phyloP scores from a whole-genome alignment of 768 basidiomycete genomes.

The Hericium alpestre region DNA sequence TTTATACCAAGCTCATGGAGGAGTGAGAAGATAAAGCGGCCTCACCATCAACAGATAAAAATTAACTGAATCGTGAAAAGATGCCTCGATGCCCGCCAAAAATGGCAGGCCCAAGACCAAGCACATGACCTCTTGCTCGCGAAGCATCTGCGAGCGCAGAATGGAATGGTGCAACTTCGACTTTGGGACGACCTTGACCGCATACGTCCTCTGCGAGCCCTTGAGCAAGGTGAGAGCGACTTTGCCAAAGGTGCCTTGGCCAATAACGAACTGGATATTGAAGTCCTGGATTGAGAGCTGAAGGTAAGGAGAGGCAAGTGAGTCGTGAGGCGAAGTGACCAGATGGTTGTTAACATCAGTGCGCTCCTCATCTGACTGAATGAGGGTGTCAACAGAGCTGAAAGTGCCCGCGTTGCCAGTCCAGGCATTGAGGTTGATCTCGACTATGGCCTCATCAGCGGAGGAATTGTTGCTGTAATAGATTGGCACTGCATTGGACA shows the following conservation, averaged over 20 bases:
- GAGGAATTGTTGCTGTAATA: no score
- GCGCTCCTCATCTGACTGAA: no score
- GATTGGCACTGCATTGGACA: no score
- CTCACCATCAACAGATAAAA: conserved; percentile 18
- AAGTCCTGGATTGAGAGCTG: background rate
- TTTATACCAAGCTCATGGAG: background rate
- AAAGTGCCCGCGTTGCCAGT: no score
- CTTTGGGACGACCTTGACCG: conserved; percentile 16
- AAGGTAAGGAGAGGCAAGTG: no score
- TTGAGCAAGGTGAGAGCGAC: conserved; percentile 15
- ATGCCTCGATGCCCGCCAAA: conserved; percentile 15
- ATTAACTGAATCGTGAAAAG: conserved; percentile 14
- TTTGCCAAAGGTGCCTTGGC: conserved; percentile 7
- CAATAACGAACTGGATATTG: background rate
- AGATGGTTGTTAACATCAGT: no score
- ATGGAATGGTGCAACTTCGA: background rate
- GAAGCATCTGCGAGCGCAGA: conserved; percentile 1
- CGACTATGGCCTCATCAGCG: no score
- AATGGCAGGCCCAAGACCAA: conserved; percentile 8
- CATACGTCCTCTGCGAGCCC: conserved; percentile 6
- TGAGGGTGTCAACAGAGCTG: no score
- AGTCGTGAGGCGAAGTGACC: no score
- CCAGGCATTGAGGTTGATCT: no score
- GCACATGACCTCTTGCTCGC: conserved; percentile 3
- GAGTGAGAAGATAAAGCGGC: no score